phyloP scores from a whole-genome alignment of 495 filamentous ascomycete genomes.

The Trichoderma reesei region DNA sequence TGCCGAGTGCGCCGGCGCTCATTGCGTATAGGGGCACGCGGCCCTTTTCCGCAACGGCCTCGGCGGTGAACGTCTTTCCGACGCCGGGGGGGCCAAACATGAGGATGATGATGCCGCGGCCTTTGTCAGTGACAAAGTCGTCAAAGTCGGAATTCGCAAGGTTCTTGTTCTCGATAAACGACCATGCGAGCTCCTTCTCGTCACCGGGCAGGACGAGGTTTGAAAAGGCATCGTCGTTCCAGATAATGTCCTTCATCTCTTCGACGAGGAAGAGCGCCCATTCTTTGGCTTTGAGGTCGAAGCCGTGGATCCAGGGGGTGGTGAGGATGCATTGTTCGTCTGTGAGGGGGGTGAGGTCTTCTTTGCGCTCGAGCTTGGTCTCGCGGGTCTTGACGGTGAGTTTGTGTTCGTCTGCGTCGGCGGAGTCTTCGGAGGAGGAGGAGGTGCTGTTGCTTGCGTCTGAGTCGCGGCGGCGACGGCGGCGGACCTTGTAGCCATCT shows the following conservation, averaged over 20 bases:
- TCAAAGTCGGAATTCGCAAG: constrained; percentile 50
- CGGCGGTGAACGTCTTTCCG: constrained; percentile 51
- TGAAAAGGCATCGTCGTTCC: constrained; percentile 45
- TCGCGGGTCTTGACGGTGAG: too few relatives aligned
- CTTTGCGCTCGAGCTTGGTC: neutral
- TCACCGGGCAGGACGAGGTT: constrained; percentile 39
- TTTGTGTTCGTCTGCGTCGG: constrained; percentile 8
- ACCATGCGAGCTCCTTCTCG: constrained; percentile 44
- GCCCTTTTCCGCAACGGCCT: constrained; percentile 35
- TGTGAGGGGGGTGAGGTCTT: constrained; percentile 17
- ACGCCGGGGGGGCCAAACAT: constrained; percentile 49
- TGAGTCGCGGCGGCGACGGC: neutral
- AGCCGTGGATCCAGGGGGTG: constrained; percentile 32
- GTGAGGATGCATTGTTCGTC: constrained; percentile 34
- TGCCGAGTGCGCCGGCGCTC: constrained; percentile 38
- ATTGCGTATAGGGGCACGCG: constrained; percentile 34
- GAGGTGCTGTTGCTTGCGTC: too few relatives aligned
- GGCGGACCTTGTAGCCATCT: constrained; percentile 16
- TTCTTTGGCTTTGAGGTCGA: constrained; percentile 34
- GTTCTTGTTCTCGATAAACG: constrained; percentile 39
- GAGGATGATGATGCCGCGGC: constrained; percentile 49
- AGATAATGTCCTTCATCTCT: constrained; percentile 34
- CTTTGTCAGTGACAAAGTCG: constrained; percentile 45
- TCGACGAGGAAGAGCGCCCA: constrained; percentile 33
- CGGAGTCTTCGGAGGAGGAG: neutral